Evolutionary conservation across 306 rosid species (phyloP).

Genomic region (Lupinus albus): DNA sequence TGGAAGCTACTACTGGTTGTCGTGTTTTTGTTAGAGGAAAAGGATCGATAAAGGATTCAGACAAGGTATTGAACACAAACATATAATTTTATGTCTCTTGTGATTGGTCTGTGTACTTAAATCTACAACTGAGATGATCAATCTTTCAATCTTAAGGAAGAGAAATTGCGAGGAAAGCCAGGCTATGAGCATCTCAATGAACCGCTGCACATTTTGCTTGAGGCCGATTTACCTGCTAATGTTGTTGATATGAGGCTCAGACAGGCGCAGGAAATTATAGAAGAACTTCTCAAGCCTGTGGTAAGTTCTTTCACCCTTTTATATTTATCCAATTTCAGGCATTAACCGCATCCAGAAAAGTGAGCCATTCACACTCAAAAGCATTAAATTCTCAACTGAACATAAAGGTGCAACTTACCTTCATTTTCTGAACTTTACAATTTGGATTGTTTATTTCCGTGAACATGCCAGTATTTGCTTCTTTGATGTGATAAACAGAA

Average conservation of each 20-base stretch:
- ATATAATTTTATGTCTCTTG: conserved; percentile 21
- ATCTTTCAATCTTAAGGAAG: conserved; percentile 65
- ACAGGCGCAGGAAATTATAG: conserved; percentile 94
- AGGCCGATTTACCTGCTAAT: conserved; percentile 89
- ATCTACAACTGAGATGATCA: conserved; percentile 15
- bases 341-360: background rate
- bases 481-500: conserved; percentile 1
- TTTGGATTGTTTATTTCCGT: conserved; percentile 14
- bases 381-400: conserved; percentile 13
- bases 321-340: conserved; percentile 20
- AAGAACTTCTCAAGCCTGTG: conserved; percentile 97
- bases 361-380: background rate
- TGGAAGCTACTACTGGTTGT: conserved; percentile 94
- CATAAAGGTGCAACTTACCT: conserved; percentile 10
- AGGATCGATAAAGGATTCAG: conserved; percentile 93
- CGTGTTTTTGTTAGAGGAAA: conserved; percentile 94
- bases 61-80: conserved; percentile 56
- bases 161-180: conserved; percentile 92
- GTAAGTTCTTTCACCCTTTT: conserved; percentile 49
- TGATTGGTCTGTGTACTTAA: conserved; percentile 15
- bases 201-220: conserved; percentile 88
- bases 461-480: conserved; percentile 7
- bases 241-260: conserved; percentile 83
- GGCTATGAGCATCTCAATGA: conserved; percentile 96
- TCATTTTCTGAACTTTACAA: conserved; percentile 1